Conservation (phyloP, 2,329 filamentous ascomycete genomes). For the Alternaria sp. region DNA sequence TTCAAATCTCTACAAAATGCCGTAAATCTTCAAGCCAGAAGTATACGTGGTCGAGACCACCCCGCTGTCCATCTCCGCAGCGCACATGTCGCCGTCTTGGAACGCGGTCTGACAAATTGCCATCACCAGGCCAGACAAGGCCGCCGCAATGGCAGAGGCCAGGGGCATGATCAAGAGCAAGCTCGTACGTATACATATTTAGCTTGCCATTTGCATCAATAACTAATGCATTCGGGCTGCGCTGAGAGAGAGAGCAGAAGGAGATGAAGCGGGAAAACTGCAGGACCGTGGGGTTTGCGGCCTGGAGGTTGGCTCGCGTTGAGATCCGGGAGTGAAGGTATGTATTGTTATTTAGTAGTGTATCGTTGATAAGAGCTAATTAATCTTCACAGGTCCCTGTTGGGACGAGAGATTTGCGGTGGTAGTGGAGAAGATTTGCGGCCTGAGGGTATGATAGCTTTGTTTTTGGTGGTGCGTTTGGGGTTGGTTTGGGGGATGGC, state of each 20-base stretch:
- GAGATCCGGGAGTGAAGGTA: neutral
- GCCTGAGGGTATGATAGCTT: neutral
- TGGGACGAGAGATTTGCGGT: neutral
- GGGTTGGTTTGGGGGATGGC: neutral
- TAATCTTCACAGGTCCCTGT: neutral
- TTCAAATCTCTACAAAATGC: neutral
- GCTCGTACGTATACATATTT: neutral
- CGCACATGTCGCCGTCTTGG: neutral
- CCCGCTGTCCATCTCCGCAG: neutral
- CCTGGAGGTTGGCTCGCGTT: neutral
- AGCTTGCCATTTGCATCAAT: too few species aligned
- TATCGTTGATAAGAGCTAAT: neutral
- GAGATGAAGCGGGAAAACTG: neutral
- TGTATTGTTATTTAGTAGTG: neutral
- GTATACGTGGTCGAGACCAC: neutral
- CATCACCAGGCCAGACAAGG: neutral
- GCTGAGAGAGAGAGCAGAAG: neutral
- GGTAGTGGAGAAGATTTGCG: neutral
- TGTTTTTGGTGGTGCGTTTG: neutral
- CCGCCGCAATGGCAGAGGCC: neutral
- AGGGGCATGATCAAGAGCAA: neutral
- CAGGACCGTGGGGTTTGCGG: neutral
- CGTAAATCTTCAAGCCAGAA: neutral
- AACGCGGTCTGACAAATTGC: neutral
- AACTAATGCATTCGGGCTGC: neutral